phyloP scores from a whole-genome alignment of 352 stramenopile genomes.

The Phytopythium aichiense region DNA sequence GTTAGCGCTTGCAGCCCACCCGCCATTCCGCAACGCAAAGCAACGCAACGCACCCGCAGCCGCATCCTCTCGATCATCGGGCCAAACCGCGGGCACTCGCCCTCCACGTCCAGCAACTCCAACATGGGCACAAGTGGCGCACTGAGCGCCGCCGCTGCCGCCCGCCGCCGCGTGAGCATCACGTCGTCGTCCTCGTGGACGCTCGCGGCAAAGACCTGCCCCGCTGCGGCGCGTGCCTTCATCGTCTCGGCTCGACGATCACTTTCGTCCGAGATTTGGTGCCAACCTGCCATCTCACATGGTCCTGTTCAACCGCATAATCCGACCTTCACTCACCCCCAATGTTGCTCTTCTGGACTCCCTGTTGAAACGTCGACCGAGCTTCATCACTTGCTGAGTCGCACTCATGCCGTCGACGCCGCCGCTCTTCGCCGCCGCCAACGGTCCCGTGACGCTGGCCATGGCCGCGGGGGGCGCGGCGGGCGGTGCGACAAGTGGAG shows the following conservation, averaged over 20 bases:
- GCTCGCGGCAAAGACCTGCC: constrained; percentile 52
- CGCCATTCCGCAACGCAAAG: not conserved
- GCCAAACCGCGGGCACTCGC: not conserved
- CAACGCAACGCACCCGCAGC: not conserved
- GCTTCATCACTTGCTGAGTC: not conserved
- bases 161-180: constrained; percentile 14
- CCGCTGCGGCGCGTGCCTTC: constrained; percentile 20
- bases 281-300: not conserved
- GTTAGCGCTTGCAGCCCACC: not conserved
- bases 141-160: constrained; percentile 31
- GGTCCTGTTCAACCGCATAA: not conserved
- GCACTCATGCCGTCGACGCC: constrained; percentile 25
- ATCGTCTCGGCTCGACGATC: no score
- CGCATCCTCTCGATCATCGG: not conserved
- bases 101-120: constrained; percentile 9
- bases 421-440: constrained; percentile 12
- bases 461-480: not conserved
- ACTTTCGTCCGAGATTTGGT: not conserved
- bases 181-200: constrained; percentile 30
- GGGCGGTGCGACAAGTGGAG: not conserved
- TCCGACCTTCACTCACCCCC: constrained; percentile 10
- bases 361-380: not conserved
- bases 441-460: constrained; percentile 8
- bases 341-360: not conserved
- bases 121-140: constrained; percentile 31